A percentile compares a stretch with the other conserved stretches of the same genome.
phyloP scores from a whole-genome alignment of 768 basidiomycete genomes.

The Trametes coccinea region DNA sequence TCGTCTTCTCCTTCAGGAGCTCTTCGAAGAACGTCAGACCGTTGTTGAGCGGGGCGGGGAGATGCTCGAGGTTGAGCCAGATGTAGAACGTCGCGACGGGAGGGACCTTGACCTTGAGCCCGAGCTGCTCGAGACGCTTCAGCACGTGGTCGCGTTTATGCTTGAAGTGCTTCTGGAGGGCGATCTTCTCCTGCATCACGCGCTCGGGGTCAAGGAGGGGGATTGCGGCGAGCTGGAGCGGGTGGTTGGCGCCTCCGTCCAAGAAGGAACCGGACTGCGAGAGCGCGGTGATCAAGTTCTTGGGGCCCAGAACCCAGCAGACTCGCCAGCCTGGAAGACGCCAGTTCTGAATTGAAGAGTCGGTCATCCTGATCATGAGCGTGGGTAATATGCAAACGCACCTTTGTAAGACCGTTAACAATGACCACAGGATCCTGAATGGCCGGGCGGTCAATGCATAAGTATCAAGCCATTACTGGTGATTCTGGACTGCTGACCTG shows the following conservation, averaged over 20 bases:
- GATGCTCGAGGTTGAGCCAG: slow-evolving; percentile 83
- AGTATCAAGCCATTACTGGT: too few relatives aligned
- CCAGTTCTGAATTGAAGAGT: slow-evolving; percentile 66
- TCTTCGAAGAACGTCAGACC: slow-evolving; percentile 97
- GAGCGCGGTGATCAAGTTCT: slow-evolving; percentile 82
- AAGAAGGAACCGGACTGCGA: slow-evolving; percentile 94
- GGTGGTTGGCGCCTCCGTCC: slow-evolving; percentile 93
- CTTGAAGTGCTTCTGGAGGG: slow-evolving; percentile 90
- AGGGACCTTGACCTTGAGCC: slow-evolving; percentile 73
- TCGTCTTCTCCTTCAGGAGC: slow-evolving; percentile 85
- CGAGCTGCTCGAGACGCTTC: slow-evolving; percentile 72
- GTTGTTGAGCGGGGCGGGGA: slow-evolving; percentile 83
- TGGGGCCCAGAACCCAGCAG: slow-evolving; percentile 93
- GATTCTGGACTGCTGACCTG: slow-evolving; percentile 38
- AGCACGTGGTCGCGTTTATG: slow-evolving; percentile 89
- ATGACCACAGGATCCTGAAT: slow-evolving; percentile 77
- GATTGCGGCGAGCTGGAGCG: slow-evolving; percentile 89
- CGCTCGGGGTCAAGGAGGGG: slow-evolving; percentile 73
- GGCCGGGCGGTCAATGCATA: not conserved
- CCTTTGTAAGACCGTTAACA: slow-evolving; percentile 93
- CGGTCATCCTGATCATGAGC: too few relatives aligned
- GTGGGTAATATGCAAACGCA: slow-evolving; percentile 24
- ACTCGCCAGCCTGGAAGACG: slow-evolving; percentile 93
- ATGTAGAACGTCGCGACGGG: slow-evolving; percentile 90
- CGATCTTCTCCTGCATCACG: slow-evolving; percentile 74